Evolutionary conservation across 257 asterid species (phyloP), one percentile per base, ranked within the genome.

Genomic region (Fraxinus quadrangulata): DNA sequence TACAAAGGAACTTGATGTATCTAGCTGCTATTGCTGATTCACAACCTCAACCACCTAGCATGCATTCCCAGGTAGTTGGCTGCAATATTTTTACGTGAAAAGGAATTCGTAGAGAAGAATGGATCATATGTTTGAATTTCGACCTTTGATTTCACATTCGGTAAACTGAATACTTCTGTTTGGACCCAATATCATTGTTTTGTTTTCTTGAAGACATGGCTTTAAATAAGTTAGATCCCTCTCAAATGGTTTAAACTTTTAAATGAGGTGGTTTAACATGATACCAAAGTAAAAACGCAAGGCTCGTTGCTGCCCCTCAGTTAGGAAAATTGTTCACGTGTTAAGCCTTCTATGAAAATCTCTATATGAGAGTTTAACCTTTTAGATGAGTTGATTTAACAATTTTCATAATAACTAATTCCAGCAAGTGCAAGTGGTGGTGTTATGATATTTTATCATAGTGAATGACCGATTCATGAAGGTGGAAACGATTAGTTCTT

Each of bases 1-100:
- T 95, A 4, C 99, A 95, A 84, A 87, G 97, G 67, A 95, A 95
- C 84, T 86, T 95, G 80, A 95, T 95, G 99, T 95, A 93, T 75
- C 96, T 95, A 4, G 99, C 99, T 24, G 98, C 99, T 7, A 95
- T 95, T 54, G 99, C 99, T 28, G 99, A 95, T 88, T 90, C 98
- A 23, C 99, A 93, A 74, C 99, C 99, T 68, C 99, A 88, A 75
- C 97, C 92, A 24, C 94, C 96, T 5, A 81, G 71, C 80, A 85
- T 95, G 93, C 97, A 91, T 77, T 89, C 98, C 78, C 99, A 92
- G 97, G 99, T 93, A 81, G 14, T 14, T 33, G 2, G 63, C 23
- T 28, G 1, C 31, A 3, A 75, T 45, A 10, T 23, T 63, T 24
- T 63, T 63, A 24, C 14, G 9, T 24, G 34, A 56, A 21, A 9